phyloP scores from a whole-genome alignment of 345 rosid genomes.

The Salix koriyanagi region DNA sequence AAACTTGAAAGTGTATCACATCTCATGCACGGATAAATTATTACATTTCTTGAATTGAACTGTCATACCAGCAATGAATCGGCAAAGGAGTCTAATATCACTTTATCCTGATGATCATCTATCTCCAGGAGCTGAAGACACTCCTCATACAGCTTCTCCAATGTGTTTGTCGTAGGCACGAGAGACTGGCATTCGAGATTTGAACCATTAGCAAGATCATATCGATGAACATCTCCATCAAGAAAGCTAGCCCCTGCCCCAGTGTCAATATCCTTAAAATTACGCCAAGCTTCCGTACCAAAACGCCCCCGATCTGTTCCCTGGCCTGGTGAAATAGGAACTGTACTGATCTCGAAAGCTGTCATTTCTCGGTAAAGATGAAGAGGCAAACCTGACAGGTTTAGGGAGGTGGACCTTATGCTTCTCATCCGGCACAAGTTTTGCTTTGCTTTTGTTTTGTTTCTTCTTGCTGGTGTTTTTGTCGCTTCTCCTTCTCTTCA shows the following conservation, averaged over 20 bases:
- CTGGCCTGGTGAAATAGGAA: constrained; percentile 10
- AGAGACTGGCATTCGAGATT: constrained; percentile 28
- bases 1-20: neutral
- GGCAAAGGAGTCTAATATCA: constrained; percentile 28
- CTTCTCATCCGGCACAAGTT: constrained; percentile 6
- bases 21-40: neutral
- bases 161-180: constrained; percentile 3
- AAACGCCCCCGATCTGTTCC: constrained; percentile 11
- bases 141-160: constrained; percentile 44
- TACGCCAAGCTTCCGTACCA: constrained; percentile 7
- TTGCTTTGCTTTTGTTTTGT: neutral
- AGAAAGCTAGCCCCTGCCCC: constrained; percentile 15
- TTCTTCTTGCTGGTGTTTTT: constrained; percentile 6
- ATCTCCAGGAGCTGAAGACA: constrained; percentile 38
- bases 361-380: constrained; percentile 30
- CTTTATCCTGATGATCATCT: constrained; percentile 21
- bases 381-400: constrained; percentile 35
- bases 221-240: constrained; percentile 8
- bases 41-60: too few species aligned
- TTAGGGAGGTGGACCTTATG: constrained; percentile 47
- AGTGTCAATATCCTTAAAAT: constrained; percentile 3
- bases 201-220: constrained; percentile 18
- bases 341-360: constrained; percentile 24
- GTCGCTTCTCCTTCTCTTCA: neutral
- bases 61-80: constrained; percentile 28